These are phyloP conservation scores for Fusarium sp. DNA, from an alignment of 2,329 filamentous ascomycete genomes.

Conservation along the genomic window DNA sequence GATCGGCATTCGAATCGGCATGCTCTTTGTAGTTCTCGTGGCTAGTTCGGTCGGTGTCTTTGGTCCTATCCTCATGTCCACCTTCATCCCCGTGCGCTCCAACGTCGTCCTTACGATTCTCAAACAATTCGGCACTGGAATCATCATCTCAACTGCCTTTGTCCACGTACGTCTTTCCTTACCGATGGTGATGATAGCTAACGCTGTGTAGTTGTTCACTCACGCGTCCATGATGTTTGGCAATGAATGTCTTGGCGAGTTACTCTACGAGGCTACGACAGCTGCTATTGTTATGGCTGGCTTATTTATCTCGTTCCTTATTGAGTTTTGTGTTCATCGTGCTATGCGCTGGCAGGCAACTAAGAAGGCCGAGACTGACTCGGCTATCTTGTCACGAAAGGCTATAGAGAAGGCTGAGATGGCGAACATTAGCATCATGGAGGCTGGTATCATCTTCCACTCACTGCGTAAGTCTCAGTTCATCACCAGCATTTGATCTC, in stretches of 20 bases:
- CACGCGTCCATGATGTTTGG: constrained; percentile 79
- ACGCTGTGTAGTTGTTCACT: constrained; percentile 69
- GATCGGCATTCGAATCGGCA: constrained; percentile 74
- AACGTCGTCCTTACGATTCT: constrained; percentile 70
- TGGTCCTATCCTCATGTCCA: constrained; percentile 72
- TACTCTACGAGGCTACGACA: constrained; percentile 76
- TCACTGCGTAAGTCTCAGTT: constrained; percentile 66
- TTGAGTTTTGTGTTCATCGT: constrained; percentile 75
- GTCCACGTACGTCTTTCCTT: constrained; percentile 67
- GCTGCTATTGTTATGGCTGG: constrained; percentile 81
- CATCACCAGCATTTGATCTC: fast-evolving
- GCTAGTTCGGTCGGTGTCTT: constrained; percentile 79
- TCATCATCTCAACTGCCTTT: constrained; percentile 79
- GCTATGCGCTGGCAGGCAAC: constrained; percentile 58
- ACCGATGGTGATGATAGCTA: not conserved
- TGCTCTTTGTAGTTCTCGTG: constrained; percentile 78
- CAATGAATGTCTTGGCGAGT: constrained; percentile 74
- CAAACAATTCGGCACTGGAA: constrained; percentile 80
- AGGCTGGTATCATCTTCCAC: constrained; percentile 81
- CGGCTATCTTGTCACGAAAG: constrained; percentile 34
- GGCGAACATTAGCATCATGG: constrained; percentile 69
- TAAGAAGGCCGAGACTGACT: constrained; percentile 44
- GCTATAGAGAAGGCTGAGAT: constrained; percentile 47
- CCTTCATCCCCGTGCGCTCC: constrained; percentile 64
- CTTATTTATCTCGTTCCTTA: constrained; percentile 76